These are phyloP conservation scores for Dillenia turbinata DNA, from an alignment of 164 flowering plant genomes.

Conservation along the genomic window DNA sequence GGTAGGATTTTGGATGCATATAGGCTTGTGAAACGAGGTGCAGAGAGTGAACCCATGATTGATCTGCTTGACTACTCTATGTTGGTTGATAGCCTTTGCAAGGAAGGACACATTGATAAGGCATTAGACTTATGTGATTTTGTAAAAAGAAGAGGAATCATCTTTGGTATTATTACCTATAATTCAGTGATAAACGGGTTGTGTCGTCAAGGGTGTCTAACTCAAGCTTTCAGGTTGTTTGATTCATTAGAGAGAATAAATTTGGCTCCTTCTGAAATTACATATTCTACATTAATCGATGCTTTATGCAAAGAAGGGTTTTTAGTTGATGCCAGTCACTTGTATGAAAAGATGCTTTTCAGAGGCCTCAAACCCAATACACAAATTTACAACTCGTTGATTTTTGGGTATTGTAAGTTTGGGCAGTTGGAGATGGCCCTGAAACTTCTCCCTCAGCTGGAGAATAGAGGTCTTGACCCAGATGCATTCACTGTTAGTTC, in stretches of 20 bases:
- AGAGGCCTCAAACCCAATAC: constrained; percentile 50
- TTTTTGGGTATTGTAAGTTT: constrained; percentile 59
- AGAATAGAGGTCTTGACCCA: constrained; percentile 35
- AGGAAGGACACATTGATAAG: constrained; percentile 43
- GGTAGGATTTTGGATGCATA: constrained; percentile 63
- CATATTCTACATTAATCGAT: constrained; percentile 60
- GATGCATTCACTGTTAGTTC: constrained; percentile 71
- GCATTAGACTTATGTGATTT: constrained; percentile 68
- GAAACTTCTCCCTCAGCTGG: constrained; percentile 40
- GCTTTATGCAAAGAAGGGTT: constrained; percentile 67
- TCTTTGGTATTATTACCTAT: constrained; percentile 56
- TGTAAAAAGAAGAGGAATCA: constrained; percentile 43
- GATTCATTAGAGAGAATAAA: constrained; percentile 65
- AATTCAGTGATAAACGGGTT: constrained; percentile 71
- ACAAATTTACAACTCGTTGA: constrained; percentile 66
- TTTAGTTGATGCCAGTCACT: constrained; percentile 53
- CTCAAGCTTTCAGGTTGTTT: constrained; percentile 80
- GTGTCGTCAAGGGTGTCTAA: constrained; percentile 70
- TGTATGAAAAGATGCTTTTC: constrained; percentile 63
- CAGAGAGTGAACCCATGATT: constrained; percentile 26
- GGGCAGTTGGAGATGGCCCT: constrained; percentile 59
- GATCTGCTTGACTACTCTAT: constrained; percentile 53
- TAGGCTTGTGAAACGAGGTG: constrained; percentile 43
- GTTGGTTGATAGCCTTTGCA: constrained; percentile 70
- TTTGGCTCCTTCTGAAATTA: constrained; percentile 57